Conservation (phyloP, 805 yeast species). For the Zygotorulaspora sp. region DNA sequence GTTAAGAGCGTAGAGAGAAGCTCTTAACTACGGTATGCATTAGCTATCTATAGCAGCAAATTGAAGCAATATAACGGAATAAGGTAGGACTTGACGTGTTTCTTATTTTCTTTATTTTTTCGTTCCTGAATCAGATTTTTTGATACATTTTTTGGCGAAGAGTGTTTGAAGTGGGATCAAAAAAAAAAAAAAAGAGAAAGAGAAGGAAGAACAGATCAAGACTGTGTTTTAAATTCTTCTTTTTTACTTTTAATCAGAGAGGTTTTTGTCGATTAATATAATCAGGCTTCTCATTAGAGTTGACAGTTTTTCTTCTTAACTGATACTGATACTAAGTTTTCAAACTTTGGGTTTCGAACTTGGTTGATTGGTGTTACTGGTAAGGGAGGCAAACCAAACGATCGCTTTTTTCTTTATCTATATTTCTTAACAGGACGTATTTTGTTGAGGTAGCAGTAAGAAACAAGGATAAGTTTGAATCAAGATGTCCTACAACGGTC, state of each 20-base stretch:
- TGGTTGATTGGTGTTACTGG: neutral
- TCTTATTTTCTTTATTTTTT: neutral
- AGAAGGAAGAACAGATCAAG: neutral
- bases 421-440: neutral
- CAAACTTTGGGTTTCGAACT: no score
- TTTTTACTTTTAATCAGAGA: constrained; percentile 3
- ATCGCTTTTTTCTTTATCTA: neutral
- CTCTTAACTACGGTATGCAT: no score
- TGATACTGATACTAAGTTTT: constrained; percentile 1
- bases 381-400: neutral
- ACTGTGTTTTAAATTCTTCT: constrained; percentile 1
- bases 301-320: neutral
- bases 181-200: neutral
- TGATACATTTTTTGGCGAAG: no score
- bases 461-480: neutral
- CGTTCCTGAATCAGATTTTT: neutral
- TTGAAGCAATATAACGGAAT: no score
- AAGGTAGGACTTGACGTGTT: no score
- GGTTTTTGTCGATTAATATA: no score
- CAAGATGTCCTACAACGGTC: constrained; percentile 30
- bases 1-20: no score
- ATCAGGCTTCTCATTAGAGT: no score
- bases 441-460: neutral
- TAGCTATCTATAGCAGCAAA: no score
- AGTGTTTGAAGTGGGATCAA: neutral